These are phyloP conservation scores for Rosa hybrid DNA, from an alignment of 331 rosid genomes.

Conservation along the genomic window DNA sequence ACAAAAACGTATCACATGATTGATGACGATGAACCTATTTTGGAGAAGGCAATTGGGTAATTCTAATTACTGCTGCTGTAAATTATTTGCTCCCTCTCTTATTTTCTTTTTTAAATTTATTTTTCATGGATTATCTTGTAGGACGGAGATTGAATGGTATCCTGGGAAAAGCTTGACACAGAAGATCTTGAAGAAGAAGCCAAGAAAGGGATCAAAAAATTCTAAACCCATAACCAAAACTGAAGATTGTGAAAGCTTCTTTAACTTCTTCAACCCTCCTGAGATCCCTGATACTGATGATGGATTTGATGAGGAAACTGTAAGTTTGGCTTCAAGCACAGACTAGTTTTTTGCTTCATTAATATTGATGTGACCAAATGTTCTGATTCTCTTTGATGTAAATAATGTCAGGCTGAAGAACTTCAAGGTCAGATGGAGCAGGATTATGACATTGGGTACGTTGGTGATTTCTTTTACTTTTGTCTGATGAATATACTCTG, in stretches of 20 bases:
- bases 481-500: not conserved
- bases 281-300: slow-evolving; percentile 59
- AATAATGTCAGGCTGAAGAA: slow-evolving; percentile 55
- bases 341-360: not conserved
- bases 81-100: slow-evolving; percentile 6
- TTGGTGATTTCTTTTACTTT: not conserved
- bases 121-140: slow-evolving; percentile 25
- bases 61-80: slow-evolving; percentile 20
- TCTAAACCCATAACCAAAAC: slow-evolving; percentile 54
- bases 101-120: not conserved
- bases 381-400: slow-evolving; percentile 18
- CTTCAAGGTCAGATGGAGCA: slow-evolving; percentile 62
- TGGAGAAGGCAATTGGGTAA: slow-evolving; percentile 73
- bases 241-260: slow-evolving; percentile 65
- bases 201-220: slow-evolving; percentile 56
- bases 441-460: slow-evolving; percentile 68
- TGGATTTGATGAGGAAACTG: slow-evolving; percentile 56
- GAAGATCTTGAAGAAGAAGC: slow-evolving; percentile 60
- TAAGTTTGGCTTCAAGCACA: slow-evolving; percentile 31
- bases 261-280: slow-evolving; percentile 75
- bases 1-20: slow-evolving; percentile 67
- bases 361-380: not conserved
- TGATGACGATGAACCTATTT: slow-evolving; percentile 57
- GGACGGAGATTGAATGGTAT: slow-evolving; percentile 70
- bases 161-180: slow-evolving; percentile 67